Evolutionary conservation across 768 basidiomycete species (phyloP).

Genomic region (Naganishia antarctica): DNA sequence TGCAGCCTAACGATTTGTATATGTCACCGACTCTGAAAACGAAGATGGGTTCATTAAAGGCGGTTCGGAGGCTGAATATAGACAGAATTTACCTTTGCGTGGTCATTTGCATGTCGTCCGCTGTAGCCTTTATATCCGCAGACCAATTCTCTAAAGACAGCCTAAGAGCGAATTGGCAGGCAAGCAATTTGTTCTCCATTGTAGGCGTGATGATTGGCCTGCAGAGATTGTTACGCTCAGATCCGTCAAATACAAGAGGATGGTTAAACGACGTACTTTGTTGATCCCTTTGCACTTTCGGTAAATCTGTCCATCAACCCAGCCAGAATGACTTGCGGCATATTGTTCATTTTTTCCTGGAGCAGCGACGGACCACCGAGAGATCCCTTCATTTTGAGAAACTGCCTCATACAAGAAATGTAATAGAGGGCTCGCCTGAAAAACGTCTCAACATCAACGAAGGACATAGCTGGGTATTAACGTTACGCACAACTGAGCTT

Average conservation of each 20-base stretch:
- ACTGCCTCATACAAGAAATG: slow-evolving; percentile 78
- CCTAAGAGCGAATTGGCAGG: slow-evolving; percentile 74
- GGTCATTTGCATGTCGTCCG: slow-evolving; percentile 68
- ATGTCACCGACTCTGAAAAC: slow-evolving; percentile 58
- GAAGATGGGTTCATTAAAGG: neutral
- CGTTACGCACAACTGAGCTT: slow-evolving; percentile 58
- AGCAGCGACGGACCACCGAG: slow-evolving; percentile 55
- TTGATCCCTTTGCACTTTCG: slow-evolving; percentile 64
- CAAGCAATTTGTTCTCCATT: slow-evolving; percentile 66
- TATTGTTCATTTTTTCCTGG: slow-evolving; percentile 57
- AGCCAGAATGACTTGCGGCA: slow-evolving; percentile 66
- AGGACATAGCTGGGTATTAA: slow-evolving; percentile 10
- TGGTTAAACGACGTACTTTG: slow-evolving; percentile 58
- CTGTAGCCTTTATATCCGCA: slow-evolving; percentile 63
- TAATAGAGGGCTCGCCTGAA: slow-evolving; percentile 70
- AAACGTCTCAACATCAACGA: neutral
- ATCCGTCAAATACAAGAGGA: too few species aligned
- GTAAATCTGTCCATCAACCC: slow-evolving; percentile 74
- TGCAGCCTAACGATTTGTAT: slow-evolving; percentile 79
- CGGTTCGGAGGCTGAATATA: neutral
- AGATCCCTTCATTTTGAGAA: slow-evolving; percentile 52
- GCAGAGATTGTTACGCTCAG: too few species aligned
- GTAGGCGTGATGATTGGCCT: slow-evolving; percentile 61
- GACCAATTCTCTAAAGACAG: slow-evolving; percentile 73
- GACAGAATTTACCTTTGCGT: slow-evolving; percentile 59